Evolutionary conservation across 495 filamentous ascomycete genomes (phyloP).

Genomic region (Penicillium flavigenum): DNA sequence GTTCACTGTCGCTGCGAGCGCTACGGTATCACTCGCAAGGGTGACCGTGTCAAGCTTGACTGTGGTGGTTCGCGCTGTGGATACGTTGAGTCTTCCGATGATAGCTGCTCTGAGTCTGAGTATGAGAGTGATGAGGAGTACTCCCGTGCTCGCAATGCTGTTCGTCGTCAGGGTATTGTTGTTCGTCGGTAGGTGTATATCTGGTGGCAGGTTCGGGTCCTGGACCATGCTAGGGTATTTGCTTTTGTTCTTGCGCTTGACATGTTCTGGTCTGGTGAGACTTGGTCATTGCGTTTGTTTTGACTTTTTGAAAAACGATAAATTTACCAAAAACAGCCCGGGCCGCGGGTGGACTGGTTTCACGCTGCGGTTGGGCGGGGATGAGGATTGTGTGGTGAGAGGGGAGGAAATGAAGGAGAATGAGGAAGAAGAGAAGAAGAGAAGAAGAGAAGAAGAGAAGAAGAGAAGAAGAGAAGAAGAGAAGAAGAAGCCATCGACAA

Average conservation of each 20-base stretch:
- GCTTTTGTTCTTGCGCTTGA: slow-evolving; percentile 17
- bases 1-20: slow-evolving; percentile 82
- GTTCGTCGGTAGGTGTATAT: slow-evolving; percentile 50
- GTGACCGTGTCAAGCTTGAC: slow-evolving; percentile 90
- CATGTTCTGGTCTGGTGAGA: slow-evolving; percentile 13
- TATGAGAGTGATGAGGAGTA: slow-evolving; percentile 62
- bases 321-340: slow-evolving; percentile 27
- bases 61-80: slow-evolving; percentile 85
- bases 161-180: slow-evolving; percentile 76
- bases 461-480: background rate
- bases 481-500: slow-evolving; percentile 8
- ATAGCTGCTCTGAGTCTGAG: slow-evolving; percentile 50
- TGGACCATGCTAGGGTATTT: background rate
- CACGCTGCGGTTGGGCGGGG: slow-evolving; percentile 24
- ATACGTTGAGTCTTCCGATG: slow-evolving; percentile 60
- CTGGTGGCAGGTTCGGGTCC: background rate
- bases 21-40: slow-evolving; percentile 92
- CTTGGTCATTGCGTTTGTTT: slow-evolving; percentile 23
- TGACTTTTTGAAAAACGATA: slow-evolving; percentile 15
- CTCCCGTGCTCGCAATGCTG: slow-evolving; percentile 42
- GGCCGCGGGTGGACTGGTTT: slow-evolving; percentile 28
- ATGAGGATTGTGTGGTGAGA: slow-evolving; percentile 17
- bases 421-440: background rate
- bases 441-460: background rate
- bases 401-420: background rate